Conservation (phyloP, 179 eudicot species). For the Spergularia azorica region DNA sequence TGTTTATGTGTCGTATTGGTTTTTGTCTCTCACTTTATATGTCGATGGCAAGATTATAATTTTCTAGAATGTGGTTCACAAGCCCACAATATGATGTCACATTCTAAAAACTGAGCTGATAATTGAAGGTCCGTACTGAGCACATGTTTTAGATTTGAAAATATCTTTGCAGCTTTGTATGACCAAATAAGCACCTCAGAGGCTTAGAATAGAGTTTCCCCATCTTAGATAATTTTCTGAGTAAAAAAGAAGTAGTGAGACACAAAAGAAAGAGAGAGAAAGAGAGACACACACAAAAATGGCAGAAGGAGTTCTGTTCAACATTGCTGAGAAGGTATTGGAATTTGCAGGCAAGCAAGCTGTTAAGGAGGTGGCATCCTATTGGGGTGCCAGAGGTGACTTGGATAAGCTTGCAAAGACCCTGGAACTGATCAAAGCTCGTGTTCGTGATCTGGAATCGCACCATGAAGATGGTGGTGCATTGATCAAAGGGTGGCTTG, state of each 20-base stretch:
- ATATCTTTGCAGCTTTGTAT: too few relatives aligned
- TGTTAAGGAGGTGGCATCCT: not conserved
- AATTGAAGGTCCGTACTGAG: too few relatives aligned
- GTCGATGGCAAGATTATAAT: too few relatives aligned
- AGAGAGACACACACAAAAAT: not conserved
- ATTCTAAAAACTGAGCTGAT: too few relatives aligned
- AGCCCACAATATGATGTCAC: too few relatives aligned
- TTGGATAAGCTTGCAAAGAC: not conserved
- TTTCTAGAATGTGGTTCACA: too few relatives aligned
- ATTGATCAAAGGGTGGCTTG: slow-evolving; percentile 8
- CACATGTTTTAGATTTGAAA: too few relatives aligned
- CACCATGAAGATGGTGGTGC: not conserved
- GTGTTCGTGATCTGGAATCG: slow-evolving; percentile 13
- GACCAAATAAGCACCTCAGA: too few relatives aligned
- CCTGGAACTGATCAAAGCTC: not conserved
- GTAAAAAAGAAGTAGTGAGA: not conserved
- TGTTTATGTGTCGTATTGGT: too few relatives aligned
- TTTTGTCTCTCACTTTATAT: too few relatives aligned
- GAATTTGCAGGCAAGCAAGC: not conserved
- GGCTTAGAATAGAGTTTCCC: too few relatives aligned
- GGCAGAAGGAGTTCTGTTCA: not conserved
- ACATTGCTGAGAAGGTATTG: slow-evolving; percentile 12
- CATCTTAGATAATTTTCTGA: too few relatives aligned
- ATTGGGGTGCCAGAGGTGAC: slow-evolving; percentile 12
- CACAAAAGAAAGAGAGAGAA: not conserved